phyloP scores from a whole-genome alignment of 208 protist genomes.

The Trypanosoma rangeli region DNA sequence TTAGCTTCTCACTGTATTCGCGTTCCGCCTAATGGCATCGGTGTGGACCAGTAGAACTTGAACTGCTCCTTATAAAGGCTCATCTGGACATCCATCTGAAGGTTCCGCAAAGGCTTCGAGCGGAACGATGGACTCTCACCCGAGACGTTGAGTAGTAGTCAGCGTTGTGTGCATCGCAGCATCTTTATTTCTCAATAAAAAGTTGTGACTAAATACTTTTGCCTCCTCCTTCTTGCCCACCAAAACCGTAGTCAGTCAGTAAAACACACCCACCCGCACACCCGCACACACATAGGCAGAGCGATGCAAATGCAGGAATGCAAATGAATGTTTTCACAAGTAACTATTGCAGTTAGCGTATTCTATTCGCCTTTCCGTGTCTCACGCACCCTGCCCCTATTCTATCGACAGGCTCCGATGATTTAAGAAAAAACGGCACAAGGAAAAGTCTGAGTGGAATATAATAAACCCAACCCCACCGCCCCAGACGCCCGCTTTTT shows the following conservation, averaged over 20 bases:
- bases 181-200: slow-evolving; percentile 11
- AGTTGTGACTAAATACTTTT: no score
- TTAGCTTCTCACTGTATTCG: slow-evolving; percentile 84
- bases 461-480: no score
- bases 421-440: slow-evolving; percentile 15
- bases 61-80: slow-evolving; percentile 92
- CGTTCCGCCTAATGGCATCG: slow-evolving; percentile 81
- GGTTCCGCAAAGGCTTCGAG: slow-evolving; percentile 71
- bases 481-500: not conserved
- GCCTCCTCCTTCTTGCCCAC: no score
- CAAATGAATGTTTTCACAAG: not conserved
- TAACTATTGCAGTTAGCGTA: not conserved
- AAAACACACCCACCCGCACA: not conserved
- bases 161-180: slow-evolving; percentile 40
- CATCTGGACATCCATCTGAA: slow-evolving; percentile 73
- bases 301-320: not conserved
- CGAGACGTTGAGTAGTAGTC: slow-evolving; percentile 65
- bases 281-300: not conserved
- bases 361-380: not conserved
- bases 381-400: not conserved
- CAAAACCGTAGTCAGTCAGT: no score
- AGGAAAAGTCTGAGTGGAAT: not conserved
- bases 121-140: slow-evolving; percentile 83
- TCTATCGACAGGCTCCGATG: not conserved
- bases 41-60: slow-evolving; percentile 88